Base-by-base conservation (phyloP, 345 rosid genomes). In the Aurinia saxatilis region DNA sequence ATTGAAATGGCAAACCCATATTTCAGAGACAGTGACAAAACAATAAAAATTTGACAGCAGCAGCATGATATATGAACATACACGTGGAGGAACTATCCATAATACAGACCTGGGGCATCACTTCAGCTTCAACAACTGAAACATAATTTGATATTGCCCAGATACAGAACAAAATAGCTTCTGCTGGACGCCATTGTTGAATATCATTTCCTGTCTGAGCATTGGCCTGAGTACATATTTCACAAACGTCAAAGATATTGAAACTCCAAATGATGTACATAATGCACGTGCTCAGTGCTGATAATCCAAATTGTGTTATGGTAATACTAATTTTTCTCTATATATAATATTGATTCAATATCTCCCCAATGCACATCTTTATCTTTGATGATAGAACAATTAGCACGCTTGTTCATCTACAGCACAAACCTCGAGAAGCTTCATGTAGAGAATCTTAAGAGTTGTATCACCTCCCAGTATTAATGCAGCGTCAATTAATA, bases 121-220 rank as follows among this genome's bases (percentile, higher is more conserved):
- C 89, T 72, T 86, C 95, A 57, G 79, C 78, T 81, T 93, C 99
- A 63, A 59, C 75, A 59, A 60, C 73, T 34, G 97, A 86, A 54
- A 90, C 99, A 73, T 90, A 86, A 60, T 71, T 82, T 37, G 99
- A 88, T 78, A 90, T 79, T 52, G 96, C 95, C 70, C 87, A 79
- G 56, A 93, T 88, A 75, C 99, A 90, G 77, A 87, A 93, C 73
- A 93, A 78, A 66, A 90, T 88, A 81, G 99, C 97, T 84, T 93
- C 97, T 60, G 96, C 90, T 2, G 90, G 90, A 76, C 80, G 95
- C 96, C 99, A 90, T 63, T 90, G 84, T 51, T 63, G 80, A 23
- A 65, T 73, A 38, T 77, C 79, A 73, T 77, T 87, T 73, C 86
- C 90, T 79, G 86, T 80, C 75, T 73, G 79, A 52, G 82, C 77